Percentiles rank a stretch among this genome's conserved stretches.
These are phyloP conservation scores for Mycena rosella DNA, from an alignment of 768 basidiomycete genomes.

Conservation along the genomic window DNA sequence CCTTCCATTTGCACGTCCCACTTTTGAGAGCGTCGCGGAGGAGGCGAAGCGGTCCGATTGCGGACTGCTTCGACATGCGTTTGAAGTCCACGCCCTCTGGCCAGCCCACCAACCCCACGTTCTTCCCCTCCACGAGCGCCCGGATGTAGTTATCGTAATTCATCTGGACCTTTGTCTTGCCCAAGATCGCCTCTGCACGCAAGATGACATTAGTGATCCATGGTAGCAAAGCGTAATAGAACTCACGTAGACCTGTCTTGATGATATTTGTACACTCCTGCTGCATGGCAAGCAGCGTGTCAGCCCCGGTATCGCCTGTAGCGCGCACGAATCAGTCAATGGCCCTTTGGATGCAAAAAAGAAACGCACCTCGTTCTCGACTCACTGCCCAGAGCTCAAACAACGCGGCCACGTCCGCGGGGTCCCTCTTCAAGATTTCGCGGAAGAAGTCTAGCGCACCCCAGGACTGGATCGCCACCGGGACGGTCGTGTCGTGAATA, in stretches of 20 bases:
- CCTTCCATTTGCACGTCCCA: neutral
- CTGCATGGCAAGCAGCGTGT: neutral
- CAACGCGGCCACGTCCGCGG: neutral
- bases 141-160: neutral
- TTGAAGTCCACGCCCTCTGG: neutral
- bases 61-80: neutral
- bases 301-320: neutral
- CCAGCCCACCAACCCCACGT: neutral
- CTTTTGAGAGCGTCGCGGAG: neutral
- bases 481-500: neutral
- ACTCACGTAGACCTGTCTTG: neutral
- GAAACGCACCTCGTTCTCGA: conserved; percentile 20
- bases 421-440: conserved; percentile 15
- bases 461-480: neutral
- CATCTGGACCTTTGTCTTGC: neutral
- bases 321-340: neutral
- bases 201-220: neutral
- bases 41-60: neutral
- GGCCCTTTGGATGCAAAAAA: neutral
- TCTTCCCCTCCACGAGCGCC: neutral
- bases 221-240: neutral
- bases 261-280: neutral
- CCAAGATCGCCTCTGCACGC: neutral
- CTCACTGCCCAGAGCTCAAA: conserved; percentile 31
- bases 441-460: conserved; percentile 14